Base-by-base conservation (phyloP, 1,139 yeast genomes). In the Suhomyces anneliseae region DNA sequence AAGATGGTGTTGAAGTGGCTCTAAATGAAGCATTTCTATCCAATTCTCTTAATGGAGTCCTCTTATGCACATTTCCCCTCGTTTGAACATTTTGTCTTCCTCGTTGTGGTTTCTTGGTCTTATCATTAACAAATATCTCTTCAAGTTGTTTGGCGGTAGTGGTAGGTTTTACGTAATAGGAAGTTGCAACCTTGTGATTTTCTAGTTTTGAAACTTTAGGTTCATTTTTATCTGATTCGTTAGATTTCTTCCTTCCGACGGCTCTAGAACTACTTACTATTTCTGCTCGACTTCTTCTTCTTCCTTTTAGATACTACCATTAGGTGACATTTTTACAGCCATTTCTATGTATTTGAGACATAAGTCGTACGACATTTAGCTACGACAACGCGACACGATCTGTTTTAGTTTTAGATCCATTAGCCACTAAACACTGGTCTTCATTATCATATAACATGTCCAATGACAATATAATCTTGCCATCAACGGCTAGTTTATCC, bases 401-500 rank as follows among this genome's bases (percentile, higher is more conserved):
- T 29, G 32, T 11, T 9, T 2, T 11, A 29, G 7, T 29, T 5
- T 19, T 4, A 19, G 24, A 6, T 19, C 24, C 6, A 19, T 1
- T 19, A 19, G 24, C 4, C 24, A 19, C 24, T 6, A 19, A 19
- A 19, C 6, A 19, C 6, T 19, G 6, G 4, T 19, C 24, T 19
- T 19, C 24, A 19, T 19, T 19, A 19, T 19, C 24, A 19, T 19
- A 19, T 29, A 29, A 11, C 32, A 69, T 69, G 72, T 59, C 72
- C 6, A 56, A 60, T 39, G 74, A 72, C 39, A 63, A 69, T 47
- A 64, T 72, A 41, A 72, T 74, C 47, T 55, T 68, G 38, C 76
- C 79, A 4, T 72, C 78, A 0, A 66, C 69, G 32, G 56, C 73
- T 1, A 63, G 74, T 1, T 47, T 71, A 39, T 64, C 70, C 4